A percentile compares a stretch with the other conserved stretches of the same genome.
Evolutionary conservation across 768 basidiomycete genomes (phyloP).

Genomic region (Rossbeevera mucosa): DNA sequence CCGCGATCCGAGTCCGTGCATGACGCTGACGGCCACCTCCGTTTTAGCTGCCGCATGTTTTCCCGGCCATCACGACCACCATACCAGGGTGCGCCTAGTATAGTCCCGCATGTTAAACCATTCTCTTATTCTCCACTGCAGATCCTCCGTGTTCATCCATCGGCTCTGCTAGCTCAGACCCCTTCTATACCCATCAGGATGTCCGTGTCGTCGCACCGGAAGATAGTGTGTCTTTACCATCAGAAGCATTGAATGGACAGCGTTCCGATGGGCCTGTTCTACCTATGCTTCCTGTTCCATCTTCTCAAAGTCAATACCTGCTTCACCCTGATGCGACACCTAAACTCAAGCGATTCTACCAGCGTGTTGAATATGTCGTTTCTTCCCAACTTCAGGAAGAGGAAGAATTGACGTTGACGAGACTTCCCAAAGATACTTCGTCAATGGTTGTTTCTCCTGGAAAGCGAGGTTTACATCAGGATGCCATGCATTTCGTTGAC

Average conservation of each 20-base stretch:
- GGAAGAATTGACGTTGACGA: constrained; percentile 20
- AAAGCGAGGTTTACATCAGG: constrained; percentile 15
- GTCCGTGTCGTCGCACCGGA: not conserved
- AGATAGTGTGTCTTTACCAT: not conserved
- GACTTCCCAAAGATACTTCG: not conserved
- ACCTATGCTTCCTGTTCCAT: constrained; percentile 18
- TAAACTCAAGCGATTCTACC: constrained; percentile 33
- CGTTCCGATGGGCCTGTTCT: not conserved
- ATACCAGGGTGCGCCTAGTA: not conserved
- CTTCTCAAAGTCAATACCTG: constrained; percentile 34
- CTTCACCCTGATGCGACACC: constrained; percentile 29
- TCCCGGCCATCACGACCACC: not conserved
- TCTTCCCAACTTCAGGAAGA: constrained; percentile 35
- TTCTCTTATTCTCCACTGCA: not conserved
- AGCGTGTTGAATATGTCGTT: constrained; percentile 14
- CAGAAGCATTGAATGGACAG: constrained; percentile 1
- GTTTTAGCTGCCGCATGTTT: not conserved
- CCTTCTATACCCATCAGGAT: constrained; percentile 1
- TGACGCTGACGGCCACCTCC: not conserved
- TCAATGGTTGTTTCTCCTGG: not conserved
- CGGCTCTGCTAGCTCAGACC: not conserved
- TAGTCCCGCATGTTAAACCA: not conserved
- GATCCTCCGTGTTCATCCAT: not conserved
- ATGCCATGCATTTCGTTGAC: constrained; percentile 6
- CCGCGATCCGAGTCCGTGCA: constrained; percentile 1